Conservation (phyloP, 176 grass and related monocot species). For the Oryza longistaminata region DNA sequence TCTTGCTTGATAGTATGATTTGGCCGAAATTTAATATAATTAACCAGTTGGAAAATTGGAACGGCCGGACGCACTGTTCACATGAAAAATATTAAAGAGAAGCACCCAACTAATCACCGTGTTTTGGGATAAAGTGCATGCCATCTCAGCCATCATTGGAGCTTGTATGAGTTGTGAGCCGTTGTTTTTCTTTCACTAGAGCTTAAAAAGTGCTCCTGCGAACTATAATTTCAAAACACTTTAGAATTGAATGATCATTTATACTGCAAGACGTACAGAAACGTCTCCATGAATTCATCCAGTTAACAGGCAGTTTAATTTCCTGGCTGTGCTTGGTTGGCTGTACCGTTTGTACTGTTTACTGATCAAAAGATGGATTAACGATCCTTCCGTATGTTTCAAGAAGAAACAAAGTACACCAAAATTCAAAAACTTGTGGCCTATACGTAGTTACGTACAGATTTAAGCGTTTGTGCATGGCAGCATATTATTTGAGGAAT, state of each 20-base stretch:
- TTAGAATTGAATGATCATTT: constrained; percentile 31
- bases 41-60: not conserved
- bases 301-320: not conserved
- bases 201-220: not conserved
- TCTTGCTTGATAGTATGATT: not conserved
- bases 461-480: not conserved
- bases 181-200: not conserved
- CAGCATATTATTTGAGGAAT: not conserved
- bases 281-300: not conserved
- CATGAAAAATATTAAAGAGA: not conserved
- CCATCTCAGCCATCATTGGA: too few relatives aligned
- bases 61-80: not conserved
- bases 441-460: not conserved
- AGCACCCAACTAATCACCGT: not conserved
- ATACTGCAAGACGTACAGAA: constrained; percentile 16
- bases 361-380: not conserved
- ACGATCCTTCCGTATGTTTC: not conserved
- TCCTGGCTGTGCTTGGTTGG: constrained; percentile 5
- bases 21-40: not conserved
- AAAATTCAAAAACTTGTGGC: not conserved
- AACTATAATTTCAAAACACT: not conserved
- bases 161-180: too few relatives aligned
- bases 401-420: not conserved
- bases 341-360: not conserved
- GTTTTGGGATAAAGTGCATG: not conserved